Evolutionary conservation across 345 rosid species (phyloP).

Genomic region (Syzygium aqueum): DNA sequence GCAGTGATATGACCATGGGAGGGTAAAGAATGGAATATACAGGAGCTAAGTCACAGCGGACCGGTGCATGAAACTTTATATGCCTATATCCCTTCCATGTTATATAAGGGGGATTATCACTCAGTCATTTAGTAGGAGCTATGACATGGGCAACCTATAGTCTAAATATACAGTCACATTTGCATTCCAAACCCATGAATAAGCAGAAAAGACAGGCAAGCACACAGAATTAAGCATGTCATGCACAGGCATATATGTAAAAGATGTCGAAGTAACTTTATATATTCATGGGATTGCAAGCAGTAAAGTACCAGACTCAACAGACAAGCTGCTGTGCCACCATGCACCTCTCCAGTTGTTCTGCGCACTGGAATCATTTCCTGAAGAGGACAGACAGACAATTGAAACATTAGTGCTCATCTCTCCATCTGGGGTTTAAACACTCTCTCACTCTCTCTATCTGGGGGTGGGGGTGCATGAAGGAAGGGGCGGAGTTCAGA

Average conservation of each 20-base stretch:
- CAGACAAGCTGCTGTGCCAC: slow-evolving; percentile 82
- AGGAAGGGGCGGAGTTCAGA: neutral
- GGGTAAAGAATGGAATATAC: neutral
- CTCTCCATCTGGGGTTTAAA: neutral
- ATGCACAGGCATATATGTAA: neutral
- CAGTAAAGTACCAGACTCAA: slow-evolving; percentile 45
- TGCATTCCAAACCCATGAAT: neutral
- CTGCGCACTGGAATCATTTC: slow-evolving; percentile 83
- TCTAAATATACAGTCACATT: neutral
- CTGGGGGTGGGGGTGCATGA: neutral
- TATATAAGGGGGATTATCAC: neutral
- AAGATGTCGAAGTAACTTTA: neutral
- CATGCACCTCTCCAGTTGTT: slow-evolving; percentile 97
- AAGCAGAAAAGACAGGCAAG: neutral
- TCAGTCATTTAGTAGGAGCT: neutral
- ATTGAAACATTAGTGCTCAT: neutral
- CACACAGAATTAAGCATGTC: neutral
- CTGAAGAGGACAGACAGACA: slow-evolving; percentile 20
- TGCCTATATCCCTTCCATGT: neutral
- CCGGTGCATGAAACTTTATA: neutral
- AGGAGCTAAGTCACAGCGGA: neutral
- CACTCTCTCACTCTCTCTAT: neutral
- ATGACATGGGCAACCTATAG: neutral
- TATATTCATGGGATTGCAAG: neutral
- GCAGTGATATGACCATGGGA: neutral